Conservation (phyloP, 345 rosid genomes). For the Acer negundo region DNA sequence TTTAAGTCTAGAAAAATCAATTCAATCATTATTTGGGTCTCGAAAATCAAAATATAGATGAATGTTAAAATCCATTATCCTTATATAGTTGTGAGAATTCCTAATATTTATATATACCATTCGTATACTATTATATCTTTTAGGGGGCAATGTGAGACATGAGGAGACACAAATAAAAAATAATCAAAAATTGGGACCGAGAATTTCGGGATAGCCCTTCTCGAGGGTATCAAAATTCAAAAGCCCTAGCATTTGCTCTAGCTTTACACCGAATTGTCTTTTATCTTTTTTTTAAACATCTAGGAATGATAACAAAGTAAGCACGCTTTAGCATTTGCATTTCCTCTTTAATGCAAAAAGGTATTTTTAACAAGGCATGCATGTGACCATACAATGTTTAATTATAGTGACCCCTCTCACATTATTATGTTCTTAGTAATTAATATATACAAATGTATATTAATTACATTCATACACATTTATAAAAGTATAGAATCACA, state of each 20-base stretch:
- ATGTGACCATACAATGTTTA: neutral
- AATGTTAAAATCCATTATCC: neutral
- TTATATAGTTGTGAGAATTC: no score
- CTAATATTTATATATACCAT: no score
- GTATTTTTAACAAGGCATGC: neutral
- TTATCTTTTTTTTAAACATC: neutral
- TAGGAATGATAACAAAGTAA: constrained; percentile 42
- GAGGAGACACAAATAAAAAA: neutral
- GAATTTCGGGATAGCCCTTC: constrained; percentile 15
- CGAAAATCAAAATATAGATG: neutral
- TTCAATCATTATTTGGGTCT: no score
- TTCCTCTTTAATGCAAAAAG: neutral
- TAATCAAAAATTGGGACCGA: neutral
- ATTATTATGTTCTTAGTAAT: constrained; percentile 1
- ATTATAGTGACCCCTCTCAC: constrained; percentile 7
- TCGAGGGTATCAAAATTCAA: neutral
- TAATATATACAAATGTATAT: neutral
- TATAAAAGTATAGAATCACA: neutral
- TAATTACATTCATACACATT: no score
- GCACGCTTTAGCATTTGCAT: constrained; percentile 40
- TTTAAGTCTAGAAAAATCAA: no score
- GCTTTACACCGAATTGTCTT: constrained; percentile 58
- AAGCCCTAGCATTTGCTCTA: neutral
- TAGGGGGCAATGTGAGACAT: no score
- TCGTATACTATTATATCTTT: no score